Conservation (phyloP, 306 rosid genomes). For the Quercus gilva region DNA sequence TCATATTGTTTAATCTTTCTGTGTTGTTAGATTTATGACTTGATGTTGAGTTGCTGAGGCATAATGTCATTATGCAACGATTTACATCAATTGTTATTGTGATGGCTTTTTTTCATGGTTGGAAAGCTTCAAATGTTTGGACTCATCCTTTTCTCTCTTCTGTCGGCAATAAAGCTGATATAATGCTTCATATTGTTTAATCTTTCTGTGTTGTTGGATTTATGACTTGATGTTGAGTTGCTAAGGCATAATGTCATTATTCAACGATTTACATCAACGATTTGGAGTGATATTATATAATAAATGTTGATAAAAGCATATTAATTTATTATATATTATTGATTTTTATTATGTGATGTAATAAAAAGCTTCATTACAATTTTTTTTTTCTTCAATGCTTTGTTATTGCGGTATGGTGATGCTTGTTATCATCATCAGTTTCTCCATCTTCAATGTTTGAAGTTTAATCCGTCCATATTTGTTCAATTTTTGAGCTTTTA, state of each 20-base stretch:
- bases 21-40: background rate
- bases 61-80: background rate
- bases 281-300: too few species aligned
- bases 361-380: too few species aligned
- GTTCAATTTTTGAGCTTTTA: too few species aligned
- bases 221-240: background rate
- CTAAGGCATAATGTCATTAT: background rate
- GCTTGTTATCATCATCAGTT: too few species aligned
- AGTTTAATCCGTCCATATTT: too few species aligned
- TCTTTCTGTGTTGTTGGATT: background rate
- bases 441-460: too few species aligned
- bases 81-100: background rate
- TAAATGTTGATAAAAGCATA: too few species aligned
- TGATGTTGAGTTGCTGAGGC: background rate
- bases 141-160: background rate
- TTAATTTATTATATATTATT: too few species aligned
- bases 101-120: background rate
- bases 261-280: background rate
- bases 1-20: background rate
- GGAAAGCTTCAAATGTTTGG: background rate
- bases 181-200: background rate
- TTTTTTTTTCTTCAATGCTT: too few species aligned
- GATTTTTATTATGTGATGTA: too few species aligned
- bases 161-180: constrained; percentile 4
- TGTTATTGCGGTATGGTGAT: too few species aligned